Evolutionary conservation across 805 yeast species (phyloP).

Genomic region (Maudiozyma pseudohumilis): DNA sequence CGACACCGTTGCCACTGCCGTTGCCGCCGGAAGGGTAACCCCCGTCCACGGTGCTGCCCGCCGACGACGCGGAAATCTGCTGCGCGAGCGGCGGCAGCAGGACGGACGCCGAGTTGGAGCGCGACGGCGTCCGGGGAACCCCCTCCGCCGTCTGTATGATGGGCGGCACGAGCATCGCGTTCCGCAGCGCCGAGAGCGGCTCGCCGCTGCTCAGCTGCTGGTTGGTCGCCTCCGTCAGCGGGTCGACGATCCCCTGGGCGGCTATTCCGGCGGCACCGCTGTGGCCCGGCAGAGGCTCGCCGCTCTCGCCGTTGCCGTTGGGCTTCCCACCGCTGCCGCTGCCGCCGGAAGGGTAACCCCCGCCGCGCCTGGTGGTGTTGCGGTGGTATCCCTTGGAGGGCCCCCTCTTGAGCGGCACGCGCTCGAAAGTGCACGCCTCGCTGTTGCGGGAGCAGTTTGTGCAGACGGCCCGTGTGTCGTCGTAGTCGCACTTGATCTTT

Average conservation of each 20-base stretch:
- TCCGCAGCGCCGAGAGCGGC: too few species aligned
- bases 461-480: conserved; percentile 45
- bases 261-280: too few species aligned
- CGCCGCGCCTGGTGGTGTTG: conserved; percentile 18
- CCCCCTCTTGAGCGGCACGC: conserved; percentile 69
- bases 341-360: neutral
- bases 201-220: too few species aligned
- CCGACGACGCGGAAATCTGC: conserved; percentile 16
- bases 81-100: conserved; percentile 26
- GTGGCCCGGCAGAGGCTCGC: too few species aligned
- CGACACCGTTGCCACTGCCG: neutral
- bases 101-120: conserved; percentile 11
- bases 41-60: neutral
- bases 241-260: too few species aligned
- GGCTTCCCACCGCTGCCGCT: too few species aligned
- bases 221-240: too few species aligned
- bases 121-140: conserved; percentile 11
- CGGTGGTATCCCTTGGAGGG: conserved; percentile 65
- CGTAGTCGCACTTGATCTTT: conserved; percentile 63
- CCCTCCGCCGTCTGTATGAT: neutral
- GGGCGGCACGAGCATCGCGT: too few species aligned
- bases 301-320: too few species aligned
- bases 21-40: too few species aligned
- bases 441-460: conserved; percentile 51
- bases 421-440: conserved; percentile 56